Evolutionary conservation across 1,284 basidiomycete species (phyloP), one percentile per base, ranked within the genome.

Genomic region (Cryptococcus hybrid): DNA sequence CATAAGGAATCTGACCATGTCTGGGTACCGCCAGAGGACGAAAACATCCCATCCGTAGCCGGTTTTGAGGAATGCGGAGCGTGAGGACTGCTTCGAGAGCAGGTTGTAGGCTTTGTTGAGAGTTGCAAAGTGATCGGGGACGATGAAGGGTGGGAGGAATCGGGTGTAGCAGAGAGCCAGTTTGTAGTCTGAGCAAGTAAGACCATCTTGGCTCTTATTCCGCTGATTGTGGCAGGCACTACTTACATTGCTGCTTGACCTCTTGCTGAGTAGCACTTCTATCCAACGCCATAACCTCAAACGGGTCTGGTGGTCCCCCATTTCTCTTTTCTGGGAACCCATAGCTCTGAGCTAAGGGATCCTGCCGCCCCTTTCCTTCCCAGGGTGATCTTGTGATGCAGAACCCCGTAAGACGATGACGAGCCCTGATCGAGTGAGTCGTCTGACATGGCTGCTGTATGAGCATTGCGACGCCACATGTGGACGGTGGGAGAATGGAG

Each of bases 91-190:
- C 3, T 65, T 54, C 1, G 71, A 73, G 9, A 78, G 67, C 11
- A 78, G 65, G 38, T 65, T 76, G 64, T 78, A 78, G 6, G 77
- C 77, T 24, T 62, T 58, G 60, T 71, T 65, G 11, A 78, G 69
- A 3, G 61, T 67, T 4, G 71, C 64, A 53, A 78, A 78, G 60
- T 77, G 65, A 13, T 70, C 64, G 1, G 71, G 56, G 7, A 18
- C 3, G 77, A 68, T 3, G 75, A 74, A 1, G 75, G 75, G 58
- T 78, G 75, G 5, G 67, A 65, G 5, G 72, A 71, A 58, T 78
- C 77, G 6, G 77, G 58, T n/a, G n/a, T n/a, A 77, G 64, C 7
- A 78, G 51, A 74, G 61, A 1, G 77, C 77, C 24, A 78, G 70
- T 40, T 65, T 64, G 61, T 78, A 78, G 54, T 78, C 76, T 78